These are phyloP conservation scores for Paradendryphiella salina DNA, from an alignment of 2,329 filamentous ascomycete genomes.

Conservation along the genomic window DNA sequence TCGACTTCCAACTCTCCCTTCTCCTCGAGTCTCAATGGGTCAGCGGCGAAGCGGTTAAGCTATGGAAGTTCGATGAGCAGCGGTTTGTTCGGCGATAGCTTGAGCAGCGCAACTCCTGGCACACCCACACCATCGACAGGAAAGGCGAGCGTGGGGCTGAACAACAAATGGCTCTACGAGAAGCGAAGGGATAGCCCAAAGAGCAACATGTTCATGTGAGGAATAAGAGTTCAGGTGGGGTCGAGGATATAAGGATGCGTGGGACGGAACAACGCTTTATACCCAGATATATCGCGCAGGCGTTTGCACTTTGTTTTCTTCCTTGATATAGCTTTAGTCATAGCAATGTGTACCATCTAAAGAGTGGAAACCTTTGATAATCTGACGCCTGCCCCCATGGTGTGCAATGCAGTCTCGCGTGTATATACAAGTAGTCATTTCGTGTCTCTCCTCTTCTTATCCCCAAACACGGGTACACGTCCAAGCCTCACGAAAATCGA, in stretches of 20 bases:
- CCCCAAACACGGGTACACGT: too few species aligned
- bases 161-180: constrained; percentile 95
- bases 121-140: constrained; percentile 66
- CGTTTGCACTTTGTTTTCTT: constrained; percentile 14
- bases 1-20: constrained; percentile 51
- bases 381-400: background rate
- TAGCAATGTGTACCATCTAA: background rate
- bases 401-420: background rate
- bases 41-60: constrained; percentile 62
- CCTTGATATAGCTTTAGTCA: constrained; percentile 2
- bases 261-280: constrained; percentile 31
- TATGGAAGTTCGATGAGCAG: constrained; percentile 57
- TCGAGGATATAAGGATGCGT: constrained; percentile 1
- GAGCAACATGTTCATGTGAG: constrained; percentile 37
- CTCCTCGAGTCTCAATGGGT: constrained; percentile 56
- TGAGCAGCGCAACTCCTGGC: constrained; percentile 55
- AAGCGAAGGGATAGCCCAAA: constrained; percentile 63
- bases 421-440: background rate
- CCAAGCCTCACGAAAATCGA: constrained; percentile 61
- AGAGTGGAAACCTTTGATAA: constrained; percentile 14
- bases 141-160: constrained; percentile 74
- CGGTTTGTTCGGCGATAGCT: constrained; percentile 39
- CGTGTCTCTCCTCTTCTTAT: background rate
- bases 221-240: background rate
- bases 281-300: constrained; percentile 40